These are phyloP conservation scores for Scheffersomyces lignicola DNA, from an alignment of 1,139 yeast genomes.

Conservation along the genomic window DNA sequence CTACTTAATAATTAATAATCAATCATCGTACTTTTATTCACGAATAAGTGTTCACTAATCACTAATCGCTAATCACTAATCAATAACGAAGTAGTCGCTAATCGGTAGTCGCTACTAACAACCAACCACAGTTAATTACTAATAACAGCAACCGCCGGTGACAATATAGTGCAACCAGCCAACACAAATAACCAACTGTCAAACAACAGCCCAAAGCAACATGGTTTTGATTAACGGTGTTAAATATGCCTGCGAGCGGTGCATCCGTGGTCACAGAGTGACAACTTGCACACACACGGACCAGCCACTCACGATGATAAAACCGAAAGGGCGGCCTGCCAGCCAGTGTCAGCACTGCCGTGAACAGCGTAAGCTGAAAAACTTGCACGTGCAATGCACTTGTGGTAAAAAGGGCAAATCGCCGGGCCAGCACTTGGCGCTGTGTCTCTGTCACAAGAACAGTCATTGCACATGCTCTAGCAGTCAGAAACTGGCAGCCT, in stretches of 20 bases:
- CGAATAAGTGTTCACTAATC: too few species aligned
- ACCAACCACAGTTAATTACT: too few species aligned
- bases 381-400: conserved; percentile 69
- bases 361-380: conserved; percentile 69
- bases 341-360: conserved; percentile 90
- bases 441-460: conserved; percentile 56
- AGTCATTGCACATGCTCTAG: conserved; percentile 61
- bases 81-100: too few species aligned
- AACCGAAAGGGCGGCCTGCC: conserved; percentile 94
- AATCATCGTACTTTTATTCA: too few species aligned
- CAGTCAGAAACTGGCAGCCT: conserved; percentile 19
- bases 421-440: conserved; percentile 46
- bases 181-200: too few species aligned
- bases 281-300: conserved; percentile 92
- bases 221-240: conserved; percentile 92
- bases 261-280: conserved; percentile 94
- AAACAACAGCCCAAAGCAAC: neutral
- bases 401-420: conserved; percentile 63
- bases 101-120: too few species aligned
- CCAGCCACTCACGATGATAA: conserved; percentile 86
- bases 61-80: too few species aligned
- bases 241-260: conserved; percentile 93
- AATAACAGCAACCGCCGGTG: too few species aligned
- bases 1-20: too few species aligned
- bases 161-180: too few species aligned